Percentiles rank a stretch among this genome's conserved stretches.
Evolutionary conservation across 2,329 filamentous ascomycete genomes (phyloP).

Genomic region (Ascochyta clinopodiicola): DNA sequence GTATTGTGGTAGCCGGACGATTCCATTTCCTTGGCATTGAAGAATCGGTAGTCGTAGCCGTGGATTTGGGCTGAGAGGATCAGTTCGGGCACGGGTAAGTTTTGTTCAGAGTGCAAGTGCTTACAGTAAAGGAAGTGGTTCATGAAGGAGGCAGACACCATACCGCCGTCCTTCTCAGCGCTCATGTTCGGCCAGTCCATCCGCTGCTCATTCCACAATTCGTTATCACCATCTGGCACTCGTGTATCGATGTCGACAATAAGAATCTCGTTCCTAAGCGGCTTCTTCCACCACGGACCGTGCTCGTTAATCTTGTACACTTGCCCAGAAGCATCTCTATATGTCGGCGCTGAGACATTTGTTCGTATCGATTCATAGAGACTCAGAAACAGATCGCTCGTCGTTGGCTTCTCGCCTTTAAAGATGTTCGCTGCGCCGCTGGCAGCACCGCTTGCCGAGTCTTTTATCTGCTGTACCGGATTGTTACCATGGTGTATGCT

Average conservation of each 20-base stretch:
- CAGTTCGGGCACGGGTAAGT: not conserved
- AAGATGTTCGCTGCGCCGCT: slow-evolving; percentile 15
- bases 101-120: slow-evolving; percentile 23
- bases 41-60: slow-evolving; percentile 56
- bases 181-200: slow-evolving; percentile 35
- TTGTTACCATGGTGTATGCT: slow-evolving; percentile 15
- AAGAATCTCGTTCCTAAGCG: slow-evolving; percentile 32
- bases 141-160: slow-evolving; percentile 49
- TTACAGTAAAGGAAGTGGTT: slow-evolving; percentile 50
- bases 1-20: slow-evolving; percentile 45
- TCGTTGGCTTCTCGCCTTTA: slow-evolving; percentile 15
- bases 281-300: slow-evolving; percentile 31
- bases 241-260: slow-evolving; percentile 44
- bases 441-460: slow-evolving; percentile 18
- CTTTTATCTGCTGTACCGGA: slow-evolving; percentile 20
- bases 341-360: slow-evolving; percentile 15
- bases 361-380: slow-evolving; percentile 22
- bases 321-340: slow-evolving; percentile 19
- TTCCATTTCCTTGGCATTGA: slow-evolving; percentile 45
- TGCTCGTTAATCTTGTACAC: slow-evolving; percentile 21
- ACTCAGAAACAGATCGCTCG: slow-evolving; percentile 14
- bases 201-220: slow-evolving; percentile 28
- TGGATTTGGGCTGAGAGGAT: slow-evolving; percentile 38
- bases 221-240: slow-evolving; percentile 24
- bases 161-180: slow-evolving; percentile 25